Conservation (phyloP, 495 filamentous ascomycete genomes). For the Podospora comata region DNA sequence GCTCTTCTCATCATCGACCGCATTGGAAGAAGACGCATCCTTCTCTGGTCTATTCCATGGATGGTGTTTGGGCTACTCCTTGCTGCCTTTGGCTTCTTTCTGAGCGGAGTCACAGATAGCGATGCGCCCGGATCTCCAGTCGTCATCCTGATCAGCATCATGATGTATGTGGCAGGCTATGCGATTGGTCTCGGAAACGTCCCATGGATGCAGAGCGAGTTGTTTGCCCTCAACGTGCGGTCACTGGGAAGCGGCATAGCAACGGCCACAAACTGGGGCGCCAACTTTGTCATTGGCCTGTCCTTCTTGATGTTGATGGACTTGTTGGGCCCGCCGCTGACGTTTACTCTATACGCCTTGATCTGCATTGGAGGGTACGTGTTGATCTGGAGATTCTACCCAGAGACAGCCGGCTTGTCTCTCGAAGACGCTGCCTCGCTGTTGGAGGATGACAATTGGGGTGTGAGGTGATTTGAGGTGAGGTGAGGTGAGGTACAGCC, state of each 20-base stretch:
- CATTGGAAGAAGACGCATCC: slow-evolving; percentile 73
- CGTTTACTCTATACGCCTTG: slow-evolving; percentile 70
- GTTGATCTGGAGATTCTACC: slow-evolving; percentile 69
- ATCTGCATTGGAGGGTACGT: slow-evolving; percentile 68
- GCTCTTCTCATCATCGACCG: slow-evolving; percentile 78
- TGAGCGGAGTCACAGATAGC: slow-evolving; percentile 50
- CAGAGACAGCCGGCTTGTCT: slow-evolving; percentile 76
- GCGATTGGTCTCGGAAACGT: slow-evolving; percentile 88
- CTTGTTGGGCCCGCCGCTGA: slow-evolving; percentile 66
- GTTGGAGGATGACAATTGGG: slow-evolving; percentile 68
- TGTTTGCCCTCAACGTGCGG: slow-evolving; percentile 81
- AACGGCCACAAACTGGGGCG: slow-evolving; percentile 85
- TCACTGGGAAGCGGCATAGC: slow-evolving; percentile 77
- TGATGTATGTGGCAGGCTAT: slow-evolving; percentile 80
- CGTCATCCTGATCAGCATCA: slow-evolving; percentile 66
- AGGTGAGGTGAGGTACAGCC: not conserved
- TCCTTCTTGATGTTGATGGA: slow-evolving; percentile 89
- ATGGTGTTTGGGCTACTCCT: slow-evolving; percentile 72
- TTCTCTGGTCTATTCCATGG: slow-evolving; percentile 79
- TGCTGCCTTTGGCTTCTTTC: slow-evolving; percentile 61
- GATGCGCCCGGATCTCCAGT: slow-evolving; percentile 37
- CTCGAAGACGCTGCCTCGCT: slow-evolving; percentile 78
- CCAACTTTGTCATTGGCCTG: slow-evolving; percentile 83
- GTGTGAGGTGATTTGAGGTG: slow-evolving; percentile 47
- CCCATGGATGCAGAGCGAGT: slow-evolving; percentile 90